These are phyloP conservation scores for Pleurotus sapidus DNA, from an alignment of 768 basidiomycete species.

Conservation along the genomic window DNA sequence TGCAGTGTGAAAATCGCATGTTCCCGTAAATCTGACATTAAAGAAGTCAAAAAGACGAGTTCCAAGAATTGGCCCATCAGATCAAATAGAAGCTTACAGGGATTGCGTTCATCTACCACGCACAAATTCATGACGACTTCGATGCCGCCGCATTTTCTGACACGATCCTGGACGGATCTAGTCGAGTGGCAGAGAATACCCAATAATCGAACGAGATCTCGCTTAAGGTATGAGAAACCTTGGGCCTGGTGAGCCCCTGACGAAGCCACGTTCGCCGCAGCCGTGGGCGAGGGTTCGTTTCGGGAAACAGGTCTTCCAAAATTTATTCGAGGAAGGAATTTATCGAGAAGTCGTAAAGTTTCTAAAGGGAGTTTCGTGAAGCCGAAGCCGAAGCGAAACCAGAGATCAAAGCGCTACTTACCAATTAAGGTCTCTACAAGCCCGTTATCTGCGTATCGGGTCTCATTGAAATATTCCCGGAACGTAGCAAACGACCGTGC, in stretches of 20 bases:
- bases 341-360: constrained; percentile 68
- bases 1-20: constrained; percentile 86
- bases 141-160: constrained; percentile 70
- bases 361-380: constrained; percentile 38
- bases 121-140: constrained; percentile 85
- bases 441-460: constrained; percentile 28
- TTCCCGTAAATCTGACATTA: constrained; percentile 73
- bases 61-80: constrained; percentile 11
- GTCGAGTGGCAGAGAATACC: constrained; percentile 70
- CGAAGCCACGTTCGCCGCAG: constrained; percentile 15
- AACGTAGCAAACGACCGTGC: constrained; percentile 6
- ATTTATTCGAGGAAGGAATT: constrained; percentile 83
- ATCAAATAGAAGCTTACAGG: constrained; percentile 49
- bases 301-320: constrained; percentile 60
- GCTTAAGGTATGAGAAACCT: constrained; percentile 83
- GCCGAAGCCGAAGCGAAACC: constrained; percentile 9
- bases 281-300: constrained; percentile 13
- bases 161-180: constrained; percentile 69
- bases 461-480: constrained; percentile 40
- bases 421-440: constrained; percentile 60
- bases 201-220: constrained; percentile 87
- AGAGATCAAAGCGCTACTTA: constrained; percentile 24
- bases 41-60: background rate
- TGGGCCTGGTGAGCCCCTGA: constrained; percentile 35
- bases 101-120: constrained; percentile 87